phyloP scores from a whole-genome alignment of 1,284 basidiomycete species.

The Fomitopsis pinicola region DNA sequence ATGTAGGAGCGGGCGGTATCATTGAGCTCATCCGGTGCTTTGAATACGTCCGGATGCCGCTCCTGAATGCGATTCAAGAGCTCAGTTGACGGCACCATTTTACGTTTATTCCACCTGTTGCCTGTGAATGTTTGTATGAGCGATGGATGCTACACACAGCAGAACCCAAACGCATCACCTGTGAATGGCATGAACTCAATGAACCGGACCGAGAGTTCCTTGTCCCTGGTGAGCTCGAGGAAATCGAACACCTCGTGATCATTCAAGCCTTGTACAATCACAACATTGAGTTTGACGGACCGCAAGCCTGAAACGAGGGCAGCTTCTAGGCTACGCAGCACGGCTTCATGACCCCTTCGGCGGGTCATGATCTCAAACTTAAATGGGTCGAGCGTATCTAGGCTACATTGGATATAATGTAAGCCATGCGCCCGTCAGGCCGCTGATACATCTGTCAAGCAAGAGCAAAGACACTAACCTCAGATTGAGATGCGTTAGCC shows the following conservation, averaged over 20 bases:
- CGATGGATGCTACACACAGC: neutral
- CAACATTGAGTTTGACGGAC: slow-evolving; percentile 79
- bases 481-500: slow-evolving; percentile 81
- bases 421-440: neutral
- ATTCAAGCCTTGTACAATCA: slow-evolving; percentile 79
- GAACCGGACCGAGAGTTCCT: slow-evolving; percentile 71
- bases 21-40: slow-evolving; percentile 64
- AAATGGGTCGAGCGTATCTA: slow-evolving; percentile 85
- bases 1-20: slow-evolving; percentile 81
- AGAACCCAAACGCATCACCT: slow-evolving; percentile 35
- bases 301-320: slow-evolving; percentile 52
- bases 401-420: slow-evolving; percentile 33
- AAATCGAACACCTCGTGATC: slow-evolving; percentile 78
- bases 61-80: slow-evolving; percentile 48
- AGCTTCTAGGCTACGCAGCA: slow-evolving; percentile 62
- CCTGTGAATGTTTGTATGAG: slow-evolving; percentile 36
- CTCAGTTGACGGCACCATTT: slow-evolving; percentile 74
- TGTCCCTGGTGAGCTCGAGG: slow-evolving; percentile 67
- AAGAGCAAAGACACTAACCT: slow-evolving; percentile 39
- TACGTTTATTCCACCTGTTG: slow-evolving; percentile 81
- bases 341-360: slow-evolving; percentile 69
- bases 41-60: slow-evolving; percentile 44
- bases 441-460: neutral
- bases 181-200: slow-evolving; percentile 95
- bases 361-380: slow-evolving; percentile 88